Percentiles rank a stretch among this genome's conserved stretches.
Evolutionary conservation across 2,329 filamentous ascomycete species (phyloP).

Genomic region (Colletotrichum chrysophilum): DNA sequence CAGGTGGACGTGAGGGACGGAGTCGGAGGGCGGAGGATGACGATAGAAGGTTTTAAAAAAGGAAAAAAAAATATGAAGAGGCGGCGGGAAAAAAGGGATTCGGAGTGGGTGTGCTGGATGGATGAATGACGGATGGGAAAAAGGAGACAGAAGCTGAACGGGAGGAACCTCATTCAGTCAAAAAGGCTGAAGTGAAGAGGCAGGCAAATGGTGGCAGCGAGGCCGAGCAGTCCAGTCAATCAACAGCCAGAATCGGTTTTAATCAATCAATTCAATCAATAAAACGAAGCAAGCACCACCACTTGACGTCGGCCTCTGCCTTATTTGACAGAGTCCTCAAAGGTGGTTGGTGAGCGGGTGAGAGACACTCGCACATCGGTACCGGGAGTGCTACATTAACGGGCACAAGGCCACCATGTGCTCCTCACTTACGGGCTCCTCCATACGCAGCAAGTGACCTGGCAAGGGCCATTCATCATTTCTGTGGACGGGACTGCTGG

Average conservation of each 20-base stretch:
- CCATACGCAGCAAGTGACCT: neutral
- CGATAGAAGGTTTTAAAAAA: neutral
- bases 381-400: neutral
- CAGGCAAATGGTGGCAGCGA: neutral
- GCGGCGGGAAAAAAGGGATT: neutral
- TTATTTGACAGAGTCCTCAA: neutral
- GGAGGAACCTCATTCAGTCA: neutral
- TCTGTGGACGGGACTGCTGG: neutral
- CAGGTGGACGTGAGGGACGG: neutral
- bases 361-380: neutral
- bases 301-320: neutral
- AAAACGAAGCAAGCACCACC: conserved; percentile 9
- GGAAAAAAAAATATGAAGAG: neutral
- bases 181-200: neutral
- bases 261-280: conserved; percentile 5
- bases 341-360: neutral
- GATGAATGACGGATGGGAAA: neutral
- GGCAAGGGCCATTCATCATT: neutral
- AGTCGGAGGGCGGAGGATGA: neutral
- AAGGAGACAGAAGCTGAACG: neutral
- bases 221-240: neutral
- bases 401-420: neutral
- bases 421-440: neutral
- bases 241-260: neutral
- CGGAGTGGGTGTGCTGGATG: neutral